Percentiles rank a stretch among this genome's conserved stretches.
Evolutionary conservation across 2,329 filamentous ascomycete species (phyloP).

Genomic region (Alternaria rosae): DNA sequence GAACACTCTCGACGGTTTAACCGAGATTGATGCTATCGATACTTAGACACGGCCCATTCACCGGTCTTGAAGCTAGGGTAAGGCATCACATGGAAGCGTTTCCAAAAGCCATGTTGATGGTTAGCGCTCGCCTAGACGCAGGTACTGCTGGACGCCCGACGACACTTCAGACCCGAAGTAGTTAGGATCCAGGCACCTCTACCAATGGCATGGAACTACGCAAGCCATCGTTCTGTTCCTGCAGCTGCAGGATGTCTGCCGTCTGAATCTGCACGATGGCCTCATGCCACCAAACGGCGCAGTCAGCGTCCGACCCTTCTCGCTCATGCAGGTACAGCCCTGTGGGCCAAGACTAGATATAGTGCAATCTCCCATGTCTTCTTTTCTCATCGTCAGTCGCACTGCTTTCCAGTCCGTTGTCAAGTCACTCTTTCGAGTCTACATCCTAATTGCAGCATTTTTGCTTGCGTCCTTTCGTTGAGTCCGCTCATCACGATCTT

Average conservation of each 20-base stretch:
- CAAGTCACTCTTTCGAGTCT: conserved; percentile 43
- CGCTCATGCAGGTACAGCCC: conserved; percentile 36
- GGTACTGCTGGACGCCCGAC: conserved; percentile 24
- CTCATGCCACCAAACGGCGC: conserved; percentile 34
- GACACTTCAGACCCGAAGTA: conserved; percentile 13
- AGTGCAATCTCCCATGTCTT: conserved; percentile 38
- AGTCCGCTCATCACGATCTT: conserved; percentile 48
- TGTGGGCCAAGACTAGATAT: conserved; percentile 29
- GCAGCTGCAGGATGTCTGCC: conserved; percentile 30
- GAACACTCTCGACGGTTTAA: conserved; percentile 18
- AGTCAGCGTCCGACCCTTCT: conserved; percentile 21
- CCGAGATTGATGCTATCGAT: conserved; percentile 37
- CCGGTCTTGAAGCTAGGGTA: conserved; percentile 30
- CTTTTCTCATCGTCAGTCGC: conserved; percentile 31
- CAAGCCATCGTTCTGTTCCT: conserved; percentile 28
- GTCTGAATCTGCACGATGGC: conserved; percentile 27
- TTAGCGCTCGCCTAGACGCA: conserved; percentile 27
- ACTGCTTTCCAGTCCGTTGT: conserved; percentile 27
- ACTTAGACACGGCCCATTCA: conserved; percentile 21
- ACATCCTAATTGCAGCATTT: conserved; percentile 43
- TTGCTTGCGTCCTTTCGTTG: conserved; percentile 66
- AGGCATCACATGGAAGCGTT: conserved; percentile 25
- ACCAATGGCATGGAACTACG: conserved; percentile 20
- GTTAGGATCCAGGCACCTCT: conserved; percentile 22
- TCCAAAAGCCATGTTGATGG: conserved; percentile 24